These are phyloP conservation scores for Pestalotiopsis sp. DNA, from an alignment of 2,329 filamentous ascomycete species.

Conservation along the genomic window DNA sequence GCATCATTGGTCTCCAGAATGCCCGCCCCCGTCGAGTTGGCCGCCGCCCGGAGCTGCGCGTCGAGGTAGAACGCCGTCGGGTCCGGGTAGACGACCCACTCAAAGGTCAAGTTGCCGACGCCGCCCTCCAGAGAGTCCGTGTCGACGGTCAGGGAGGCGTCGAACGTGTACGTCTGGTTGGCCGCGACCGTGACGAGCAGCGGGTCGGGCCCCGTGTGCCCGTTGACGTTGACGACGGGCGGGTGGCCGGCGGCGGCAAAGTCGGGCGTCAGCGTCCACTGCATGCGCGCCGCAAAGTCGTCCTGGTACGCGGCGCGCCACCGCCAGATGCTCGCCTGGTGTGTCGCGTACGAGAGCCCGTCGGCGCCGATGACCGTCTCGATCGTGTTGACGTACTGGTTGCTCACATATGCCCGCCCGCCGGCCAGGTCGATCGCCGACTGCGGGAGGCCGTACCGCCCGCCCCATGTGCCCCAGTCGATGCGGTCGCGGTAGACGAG, in stretches of 20 bases:
- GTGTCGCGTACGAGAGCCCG: not conserved
- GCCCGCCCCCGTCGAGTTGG: too few relatives aligned
- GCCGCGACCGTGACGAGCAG: not conserved
- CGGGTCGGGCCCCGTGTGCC: not conserved
- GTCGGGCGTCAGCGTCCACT: constrained; percentile 25
- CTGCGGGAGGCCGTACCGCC: constrained; percentile 37
- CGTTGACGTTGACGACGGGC: constrained; percentile 9
- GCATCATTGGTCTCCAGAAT: not conserved
- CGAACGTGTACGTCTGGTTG: not conserved
- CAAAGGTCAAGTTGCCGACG: not conserved
- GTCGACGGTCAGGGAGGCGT: not conserved
- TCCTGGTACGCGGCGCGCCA: constrained; percentile 32
- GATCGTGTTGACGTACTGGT: constrained; percentile 4
- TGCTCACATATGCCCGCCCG: not conserved
- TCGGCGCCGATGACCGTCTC: constrained; percentile 8
- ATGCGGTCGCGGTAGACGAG: constrained; percentile 41
- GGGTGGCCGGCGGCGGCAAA: constrained; percentile 17
- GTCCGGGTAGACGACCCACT: not conserved
- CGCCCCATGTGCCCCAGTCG: constrained; percentile 44
- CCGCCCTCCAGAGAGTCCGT: not conserved
- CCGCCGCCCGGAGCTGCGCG: not conserved
- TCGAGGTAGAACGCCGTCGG: not conserved
- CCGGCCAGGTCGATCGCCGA: constrained; percentile 3
- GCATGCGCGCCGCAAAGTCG: constrained; percentile 33
- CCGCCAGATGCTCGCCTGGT: constrained; percentile 30